Base-by-base conservation (phyloP, 1,139 yeast species). In the Candida anutae region DNA sequence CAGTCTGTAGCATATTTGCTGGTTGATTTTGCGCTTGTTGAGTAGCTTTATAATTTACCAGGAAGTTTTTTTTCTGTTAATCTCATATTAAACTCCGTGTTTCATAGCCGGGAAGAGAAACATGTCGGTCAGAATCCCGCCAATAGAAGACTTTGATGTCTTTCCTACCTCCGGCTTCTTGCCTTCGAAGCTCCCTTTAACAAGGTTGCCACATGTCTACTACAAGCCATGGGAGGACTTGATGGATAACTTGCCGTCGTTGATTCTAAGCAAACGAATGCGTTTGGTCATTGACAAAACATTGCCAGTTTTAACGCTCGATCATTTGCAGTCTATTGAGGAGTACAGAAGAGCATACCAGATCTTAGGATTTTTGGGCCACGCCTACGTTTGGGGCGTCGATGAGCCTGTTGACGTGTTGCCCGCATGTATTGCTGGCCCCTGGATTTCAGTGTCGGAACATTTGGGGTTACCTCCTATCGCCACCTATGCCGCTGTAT, bases 341-440 rank as follows among this genome's bases (percentile, higher is more conserved):
- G 77, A 85, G 40, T 65, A 69, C 48, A 70, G 94, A 46, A 67
- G 96, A 39, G 95, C 95, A 0, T 83, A 82, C 51, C 76, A 81
- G 13, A 62, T 84, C 3, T 61, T 88, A 17, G 77, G 90, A 8
- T 87, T 87, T 44, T 53, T 88, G 31, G 72, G 84, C 5, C 95
- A 88, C 52, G 94, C 93, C 1, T 88, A 88, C 48, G 77, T 88
- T 14, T 88, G 97, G 97, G 78, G 80, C 3, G 73, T 74, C 17
- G 77, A 76, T 24, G 69, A 65, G 24, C 82, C 95, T 5, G 51
- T 61, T n/a, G 79, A 80, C 38, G 64, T 55, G 28, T 50, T 88
- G 12, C 96, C 96, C 0, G 56, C 49, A 26, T 74, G 74, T 36
- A 48, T 88, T 15, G 78, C 95, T 1, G 56, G 62, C 28, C 96